Evolutionary conservation across 345 rosid genomes (phyloP), one percentile per base, ranked within the genome.

Genomic region (Murraya koenigii): DNA sequence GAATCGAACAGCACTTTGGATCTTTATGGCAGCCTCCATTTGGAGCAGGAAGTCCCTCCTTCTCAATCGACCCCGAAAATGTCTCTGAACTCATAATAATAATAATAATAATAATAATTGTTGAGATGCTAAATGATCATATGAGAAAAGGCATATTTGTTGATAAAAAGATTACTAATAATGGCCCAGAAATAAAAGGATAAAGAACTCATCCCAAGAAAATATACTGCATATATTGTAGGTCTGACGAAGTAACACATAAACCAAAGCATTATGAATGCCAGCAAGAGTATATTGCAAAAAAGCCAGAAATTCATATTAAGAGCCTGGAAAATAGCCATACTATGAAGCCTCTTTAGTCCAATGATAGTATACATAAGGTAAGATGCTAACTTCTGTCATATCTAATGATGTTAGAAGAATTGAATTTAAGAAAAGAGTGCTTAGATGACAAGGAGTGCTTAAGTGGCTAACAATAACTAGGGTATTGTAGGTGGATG

Each of bases 61-160:
- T 66, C 54, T 85, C 81, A 92, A 67, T 93, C 92, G 87, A 78
- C 91, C 89, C 69, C 90, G 93, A 76, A 79, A 87, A 66, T 75
- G 71, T 81, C 88, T 87, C 95, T 95, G 84, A 63, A 85, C 47
- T 44, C 71, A n/a, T n/a, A n/a, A n/a, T n/a, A n/a, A n/a, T n/a
- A n/a, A n/a, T n/a, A 56, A 68, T 49, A 59, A 49, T 63, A 78
- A 77, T 35, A 44, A 66, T n/a, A 35, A 15, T 58, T 72, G 23
- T 35, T 25, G 17, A 59, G n/a, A 58, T 6, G 8, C 52, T 33
- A 36, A 72, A 23, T 72, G 23, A 25, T n/a, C 19, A 25, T 30
- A 72, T 72, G 66, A 32, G 14, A 59, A 59, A 33, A 35, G 30
- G 7, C 33, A 25, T 39, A 8, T 47, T 25, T 6, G 25, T 25